These are phyloP conservation scores for Allantophomopsis cytisporea DNA, from an alignment of 2,329 filamentous ascomycete species.

Conservation along the genomic window DNA sequence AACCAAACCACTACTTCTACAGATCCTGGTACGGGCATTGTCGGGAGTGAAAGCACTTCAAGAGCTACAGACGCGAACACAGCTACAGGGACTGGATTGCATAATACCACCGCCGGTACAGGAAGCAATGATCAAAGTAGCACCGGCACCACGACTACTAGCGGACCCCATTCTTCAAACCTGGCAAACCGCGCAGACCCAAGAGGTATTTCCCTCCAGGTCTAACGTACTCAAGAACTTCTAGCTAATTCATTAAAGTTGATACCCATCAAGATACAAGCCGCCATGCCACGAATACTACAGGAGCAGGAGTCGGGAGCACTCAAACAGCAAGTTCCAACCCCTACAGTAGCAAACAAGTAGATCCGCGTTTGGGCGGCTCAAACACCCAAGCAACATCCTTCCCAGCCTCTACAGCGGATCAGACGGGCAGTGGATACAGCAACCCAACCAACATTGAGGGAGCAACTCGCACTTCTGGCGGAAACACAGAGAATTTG, in stretches of 20 bases:
- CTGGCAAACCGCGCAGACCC: constrained; percentile 38
- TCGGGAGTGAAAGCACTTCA: not conserved
- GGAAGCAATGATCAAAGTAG: not conserved
- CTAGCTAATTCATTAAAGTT: too few relatives aligned
- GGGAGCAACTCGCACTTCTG: too few relatives aligned
- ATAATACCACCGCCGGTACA: not conserved
- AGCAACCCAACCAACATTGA: constrained; percentile 12
- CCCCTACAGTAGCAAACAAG: not conserved
- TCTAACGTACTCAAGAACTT: too few relatives aligned
- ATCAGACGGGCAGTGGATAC: constrained; percentile 21
- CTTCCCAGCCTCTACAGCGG: too few relatives aligned
- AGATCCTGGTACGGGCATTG: not conserved
- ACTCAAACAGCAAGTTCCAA: not conserved
- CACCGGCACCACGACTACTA: constrained; percentile 15
- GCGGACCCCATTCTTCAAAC: constrained; percentile 33
- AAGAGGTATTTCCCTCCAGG: constrained; percentile 15
- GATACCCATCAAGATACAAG: not conserved
- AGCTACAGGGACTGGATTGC: not conserved
- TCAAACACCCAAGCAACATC: too few relatives aligned
- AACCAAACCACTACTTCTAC: not conserved
- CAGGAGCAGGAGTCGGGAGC: not conserved
- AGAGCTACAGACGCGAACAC: not conserved
- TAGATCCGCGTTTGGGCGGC: not conserved
- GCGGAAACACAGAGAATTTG: constrained; percentile 4
- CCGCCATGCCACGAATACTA: not conserved